Conservation (phyloP, 1,139 yeast genomes). For the Sugiyamaella novakii region DNA sequence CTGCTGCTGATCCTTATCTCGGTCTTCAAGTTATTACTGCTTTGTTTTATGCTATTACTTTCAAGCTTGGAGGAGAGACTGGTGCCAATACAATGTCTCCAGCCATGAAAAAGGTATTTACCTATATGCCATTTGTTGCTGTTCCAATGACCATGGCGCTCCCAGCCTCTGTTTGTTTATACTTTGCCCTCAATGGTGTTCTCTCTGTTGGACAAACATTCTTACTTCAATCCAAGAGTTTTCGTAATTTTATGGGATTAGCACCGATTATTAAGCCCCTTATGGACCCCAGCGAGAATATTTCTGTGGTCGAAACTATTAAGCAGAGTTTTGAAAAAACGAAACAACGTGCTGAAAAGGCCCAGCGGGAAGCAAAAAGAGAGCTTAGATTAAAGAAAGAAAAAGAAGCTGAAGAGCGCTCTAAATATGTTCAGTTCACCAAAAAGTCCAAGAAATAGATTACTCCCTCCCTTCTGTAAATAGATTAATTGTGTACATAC, state of each 20-base stretch:
- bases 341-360: slow-evolving; percentile 50
- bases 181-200: slow-evolving; percentile 79
- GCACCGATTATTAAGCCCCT: slow-evolving; percentile 63
- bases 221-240: slow-evolving; percentile 57
- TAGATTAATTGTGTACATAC: background rate
- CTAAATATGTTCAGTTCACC: slow-evolving; percentile 27
- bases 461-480: slow-evolving; percentile 9
- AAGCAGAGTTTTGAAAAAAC: slow-evolving; percentile 60
- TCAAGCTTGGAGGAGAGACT: slow-evolving; percentile 89
- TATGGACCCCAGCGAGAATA: slow-evolving; percentile 43
- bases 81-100: slow-evolving; percentile 77
- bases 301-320: slow-evolving; percentile 47
- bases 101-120: slow-evolving; percentile 69
- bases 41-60: slow-evolving; percentile 67
- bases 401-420: slow-evolving; percentile 33
- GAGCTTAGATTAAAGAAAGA: slow-evolving; percentile 32
- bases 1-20: slow-evolving; percentile 85
- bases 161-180: slow-evolving; percentile 81
- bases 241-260: slow-evolving; percentile 63
- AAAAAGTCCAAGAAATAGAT: slow-evolving; percentile 22
- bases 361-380: slow-evolving; percentile 39
- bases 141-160: slow-evolving; percentile 84
- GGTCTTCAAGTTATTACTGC: slow-evolving; percentile 88
- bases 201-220: slow-evolving; percentile 73
- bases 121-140: slow-evolving; percentile 74